Evolutionary conservation across 31 red algal genomes (phyloP).

Genomic region (Odonthalia washingtoniensis): DNA sequence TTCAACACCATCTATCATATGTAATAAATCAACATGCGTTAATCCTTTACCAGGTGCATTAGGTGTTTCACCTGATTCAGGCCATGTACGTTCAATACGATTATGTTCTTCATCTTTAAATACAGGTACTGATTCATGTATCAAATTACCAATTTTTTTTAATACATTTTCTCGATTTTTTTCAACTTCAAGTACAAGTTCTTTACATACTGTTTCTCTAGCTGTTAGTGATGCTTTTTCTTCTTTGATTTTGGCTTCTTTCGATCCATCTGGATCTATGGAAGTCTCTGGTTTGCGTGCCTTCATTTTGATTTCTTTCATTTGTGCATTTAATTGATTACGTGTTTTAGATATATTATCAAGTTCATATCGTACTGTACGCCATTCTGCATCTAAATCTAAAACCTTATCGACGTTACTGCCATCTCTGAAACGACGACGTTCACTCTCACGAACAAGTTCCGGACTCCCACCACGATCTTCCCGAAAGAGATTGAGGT

Average conservation of each 20-base stretch:
- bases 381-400: conserved; percentile 84
- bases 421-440: conserved; percentile 76
- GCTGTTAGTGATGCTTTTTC: conserved; percentile 54
- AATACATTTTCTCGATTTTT: conserved; percentile 79
- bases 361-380: conserved; percentile 70
- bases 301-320: conserved; percentile 74
- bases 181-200: conserved; percentile 50
- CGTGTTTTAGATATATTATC: conserved; percentile 75
- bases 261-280: conserved; percentile 57
- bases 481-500: conserved; percentile 92
- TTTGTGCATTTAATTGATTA: conserved; percentile 62
- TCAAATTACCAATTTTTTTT: conserved; percentile 88
- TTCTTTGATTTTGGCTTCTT: conserved; percentile 64
- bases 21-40: conserved; percentile 95
- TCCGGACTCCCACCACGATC: conserved; percentile 93
- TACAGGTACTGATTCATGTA: conserved; percentile 87
- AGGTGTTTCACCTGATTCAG: conserved; percentile 61
- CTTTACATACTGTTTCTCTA: conserved; percentile 58
- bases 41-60: conserved; percentile 64
- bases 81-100: conserved; percentile 81
- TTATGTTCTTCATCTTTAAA: conserved; percentile 83
- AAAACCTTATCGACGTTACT: conserved; percentile 86
- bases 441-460: conserved; percentile 78
- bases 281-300: conserved; percentile 63
- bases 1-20: conserved; percentile 95